Conservation (phyloP, 2,329 filamentous ascomycete species). For the Neocucurbitaria cava region DNA sequence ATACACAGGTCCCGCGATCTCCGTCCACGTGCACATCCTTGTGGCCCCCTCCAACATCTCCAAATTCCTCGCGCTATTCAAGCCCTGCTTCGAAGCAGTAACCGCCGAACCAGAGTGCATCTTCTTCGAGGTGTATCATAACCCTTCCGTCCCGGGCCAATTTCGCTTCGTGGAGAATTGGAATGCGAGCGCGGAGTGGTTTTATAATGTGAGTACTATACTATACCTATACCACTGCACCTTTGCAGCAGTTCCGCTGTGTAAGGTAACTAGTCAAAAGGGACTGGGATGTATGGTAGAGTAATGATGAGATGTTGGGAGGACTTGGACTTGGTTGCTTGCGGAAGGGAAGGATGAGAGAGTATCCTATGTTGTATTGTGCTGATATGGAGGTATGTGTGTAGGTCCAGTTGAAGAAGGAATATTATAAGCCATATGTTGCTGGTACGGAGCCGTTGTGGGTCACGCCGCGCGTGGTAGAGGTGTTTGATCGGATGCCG, state of each 20-base stretch:
- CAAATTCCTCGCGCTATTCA: slow-evolving; percentile 45
- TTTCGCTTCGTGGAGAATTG: slow-evolving; percentile 28
- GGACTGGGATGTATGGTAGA: too few relatives aligned
- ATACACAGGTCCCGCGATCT: slow-evolving; percentile 7
- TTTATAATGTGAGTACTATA: slow-evolving; percentile 23
- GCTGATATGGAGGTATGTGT: neutral
- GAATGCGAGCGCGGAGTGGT: slow-evolving; percentile 24
- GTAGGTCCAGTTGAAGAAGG: slow-evolving; percentile 28
- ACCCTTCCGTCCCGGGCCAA: neutral
- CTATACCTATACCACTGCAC: too few relatives aligned
- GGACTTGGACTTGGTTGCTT: too few relatives aligned
- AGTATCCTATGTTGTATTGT: neutral
- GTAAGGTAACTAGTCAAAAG: too few relatives aligned
- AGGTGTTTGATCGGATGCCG: slow-evolving; percentile 21
- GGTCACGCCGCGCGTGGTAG: slow-evolving; percentile 19
- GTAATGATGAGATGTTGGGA: too few relatives aligned
- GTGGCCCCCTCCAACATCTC: slow-evolving; percentile 35
- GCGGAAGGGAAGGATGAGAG: too few relatives aligned
- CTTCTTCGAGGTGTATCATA: slow-evolving; percentile 53
- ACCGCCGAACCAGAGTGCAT: slow-evolving; percentile 53
- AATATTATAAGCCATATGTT: slow-evolving; percentile 27
- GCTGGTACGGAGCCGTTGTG: slow-evolving; percentile 25
- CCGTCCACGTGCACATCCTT: slow-evolving; percentile 27
- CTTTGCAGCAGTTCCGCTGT: too few relatives aligned
- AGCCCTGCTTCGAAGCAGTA: slow-evolving; percentile 50